Evolutionary conservation across 352 stramenopile species (phyloP).

Genomic region (Poterioochromonas sp.): DNA sequence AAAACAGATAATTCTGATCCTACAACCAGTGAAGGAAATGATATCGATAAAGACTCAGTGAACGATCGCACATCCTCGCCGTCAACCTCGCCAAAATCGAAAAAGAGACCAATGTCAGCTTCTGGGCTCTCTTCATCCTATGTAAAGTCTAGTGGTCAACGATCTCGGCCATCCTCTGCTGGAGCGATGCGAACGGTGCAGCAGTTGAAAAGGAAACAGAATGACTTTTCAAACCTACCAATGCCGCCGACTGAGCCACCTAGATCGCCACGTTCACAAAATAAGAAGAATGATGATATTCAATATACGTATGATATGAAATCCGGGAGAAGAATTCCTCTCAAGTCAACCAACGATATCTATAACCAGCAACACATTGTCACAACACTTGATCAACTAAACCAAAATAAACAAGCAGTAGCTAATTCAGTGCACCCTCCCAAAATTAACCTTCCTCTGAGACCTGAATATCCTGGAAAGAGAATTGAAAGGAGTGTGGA

Average conservation of each 20-base stretch:
- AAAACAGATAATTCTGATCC: neutral
- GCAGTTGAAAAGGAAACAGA: neutral
- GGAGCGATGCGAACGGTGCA: neutral
- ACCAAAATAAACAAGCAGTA: neutral
- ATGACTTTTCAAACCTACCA: neutral
- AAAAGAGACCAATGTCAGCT: too few species aligned
- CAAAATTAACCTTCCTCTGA: neutral
- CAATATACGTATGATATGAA: conserved; percentile 1
- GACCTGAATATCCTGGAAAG: conserved; percentile 5
- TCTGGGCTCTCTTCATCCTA: too few species aligned
- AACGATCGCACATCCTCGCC: neutral
- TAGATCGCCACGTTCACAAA: neutral
- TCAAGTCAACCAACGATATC: too few species aligned
- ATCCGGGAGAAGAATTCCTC: neutral
- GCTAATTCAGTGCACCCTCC: neutral
- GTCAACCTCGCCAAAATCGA: too few species aligned
- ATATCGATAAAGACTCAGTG: neutral
- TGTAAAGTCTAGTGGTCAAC: neutral
- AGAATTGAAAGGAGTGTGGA: neutral
- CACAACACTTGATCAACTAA: too few species aligned
- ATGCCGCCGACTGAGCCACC: neutral
- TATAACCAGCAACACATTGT: too few species aligned
- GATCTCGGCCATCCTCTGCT: neutral
- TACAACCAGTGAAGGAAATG: neutral
- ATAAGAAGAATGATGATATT: too few species aligned